Evolutionary conservation across 805 yeast genomes (phyloP).

Genomic region (Yamadazyma philogaea): DNA sequence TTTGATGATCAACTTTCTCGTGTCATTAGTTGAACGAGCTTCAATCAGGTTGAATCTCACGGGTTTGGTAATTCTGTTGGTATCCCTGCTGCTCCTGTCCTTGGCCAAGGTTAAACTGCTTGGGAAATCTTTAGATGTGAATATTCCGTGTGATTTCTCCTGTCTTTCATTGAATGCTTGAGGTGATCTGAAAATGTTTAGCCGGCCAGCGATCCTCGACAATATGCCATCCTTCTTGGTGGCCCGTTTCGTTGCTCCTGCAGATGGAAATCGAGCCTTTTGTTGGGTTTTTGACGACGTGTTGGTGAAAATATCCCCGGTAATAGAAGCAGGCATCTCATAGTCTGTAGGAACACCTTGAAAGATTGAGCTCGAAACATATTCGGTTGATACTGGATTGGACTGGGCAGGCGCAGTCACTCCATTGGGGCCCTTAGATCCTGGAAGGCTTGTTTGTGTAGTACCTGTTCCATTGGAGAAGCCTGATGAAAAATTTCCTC

Average conservation of each 20-base stretch:
- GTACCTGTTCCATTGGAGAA: not conserved
- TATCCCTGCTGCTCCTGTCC: not conserved
- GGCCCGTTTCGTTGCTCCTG: not conserved
- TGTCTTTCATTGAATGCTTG: not conserved
- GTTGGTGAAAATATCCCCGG: conserved; percentile 9
- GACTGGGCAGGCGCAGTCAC: conserved; percentile 6
- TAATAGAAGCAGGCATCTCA: conserved; percentile 16
- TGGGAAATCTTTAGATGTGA: conserved; percentile 12
- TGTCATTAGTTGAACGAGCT: conserved; percentile 12
- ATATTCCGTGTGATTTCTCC: conserved; percentile 9
- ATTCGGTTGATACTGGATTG: conserved; percentile 9
- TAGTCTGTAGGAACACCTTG: conserved; percentile 9
- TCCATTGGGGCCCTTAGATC: not conserved
- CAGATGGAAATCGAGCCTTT: not conserved
- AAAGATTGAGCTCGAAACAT: conserved; percentile 10
- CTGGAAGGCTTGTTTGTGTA: not conserved
- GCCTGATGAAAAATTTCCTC: not conserved
- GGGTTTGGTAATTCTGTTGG: conserved; percentile 13
- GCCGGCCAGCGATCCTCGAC: conserved; percentile 9
- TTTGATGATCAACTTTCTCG: conserved; percentile 35
- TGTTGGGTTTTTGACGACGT: not conserved
- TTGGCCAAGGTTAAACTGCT: not conserved
- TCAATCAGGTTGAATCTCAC: conserved; percentile 8
- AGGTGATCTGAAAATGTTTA: conserved; percentile 12
- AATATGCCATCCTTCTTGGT: not conserved